phyloP scores from a whole-genome alignment of 495 filamentous ascomycete genomes.

The Penicillium cosmopolitanum region DNA sequence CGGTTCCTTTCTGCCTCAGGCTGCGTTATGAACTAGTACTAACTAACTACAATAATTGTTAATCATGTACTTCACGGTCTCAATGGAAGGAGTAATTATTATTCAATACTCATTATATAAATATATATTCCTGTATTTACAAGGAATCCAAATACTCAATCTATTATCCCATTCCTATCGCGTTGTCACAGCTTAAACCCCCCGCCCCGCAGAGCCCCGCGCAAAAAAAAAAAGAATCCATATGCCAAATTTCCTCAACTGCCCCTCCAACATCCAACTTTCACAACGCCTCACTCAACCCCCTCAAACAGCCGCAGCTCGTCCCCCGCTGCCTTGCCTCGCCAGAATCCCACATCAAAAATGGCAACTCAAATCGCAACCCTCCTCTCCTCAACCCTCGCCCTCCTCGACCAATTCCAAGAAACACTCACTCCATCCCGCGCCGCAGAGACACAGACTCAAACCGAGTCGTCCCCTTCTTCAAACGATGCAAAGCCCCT shows the following conservation, averaged over 20 bases:
- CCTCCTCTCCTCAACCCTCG: slow-evolving; percentile 35
- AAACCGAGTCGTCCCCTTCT: slow-evolving; percentile 21
- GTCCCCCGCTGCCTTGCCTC: too few species aligned
- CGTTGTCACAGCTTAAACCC: neutral
- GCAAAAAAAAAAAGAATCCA: slow-evolving; percentile 7
- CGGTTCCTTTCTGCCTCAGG: too few species aligned
- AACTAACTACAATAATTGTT: too few species aligned
- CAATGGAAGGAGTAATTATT: too few species aligned
- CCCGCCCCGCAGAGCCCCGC: slow-evolving; percentile 6
- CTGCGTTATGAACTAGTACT: too few species aligned
- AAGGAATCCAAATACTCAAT: neutral
- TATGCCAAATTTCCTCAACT: neutral
- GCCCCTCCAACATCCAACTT: neutral
- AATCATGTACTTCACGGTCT: too few species aligned
- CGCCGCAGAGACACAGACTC: slow-evolving; percentile 13
- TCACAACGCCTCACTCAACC: neutral
- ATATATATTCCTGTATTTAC: too few species aligned
- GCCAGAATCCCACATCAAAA: slow-evolving; percentile 14
- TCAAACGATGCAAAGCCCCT: slow-evolving; percentile 52
- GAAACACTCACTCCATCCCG: slow-evolving; percentile 33
- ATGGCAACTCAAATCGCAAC: slow-evolving; percentile 45
- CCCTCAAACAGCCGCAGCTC: neutral
- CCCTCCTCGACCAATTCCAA: slow-evolving; percentile 45
- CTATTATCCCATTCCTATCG: neutral
- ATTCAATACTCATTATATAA: too few species aligned